Conservation (phyloP, 2,329 filamentous ascomycete species). For the Hymenoscyphus salicellus region DNA sequence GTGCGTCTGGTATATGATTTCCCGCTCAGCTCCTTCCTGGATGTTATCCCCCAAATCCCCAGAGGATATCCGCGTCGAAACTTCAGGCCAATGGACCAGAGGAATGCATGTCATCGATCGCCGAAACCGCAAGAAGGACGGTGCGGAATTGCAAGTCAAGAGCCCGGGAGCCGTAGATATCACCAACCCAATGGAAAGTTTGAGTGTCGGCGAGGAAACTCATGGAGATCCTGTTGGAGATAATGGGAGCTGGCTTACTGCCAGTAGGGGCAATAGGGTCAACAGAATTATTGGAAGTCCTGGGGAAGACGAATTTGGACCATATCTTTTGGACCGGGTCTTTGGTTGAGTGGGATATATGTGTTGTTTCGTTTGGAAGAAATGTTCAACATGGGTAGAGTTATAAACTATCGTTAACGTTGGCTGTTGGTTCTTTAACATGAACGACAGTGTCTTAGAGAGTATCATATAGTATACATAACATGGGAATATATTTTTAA, state of each 20-base stretch:
- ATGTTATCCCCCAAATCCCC: constrained; percentile 51
- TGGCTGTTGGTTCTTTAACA: background rate
- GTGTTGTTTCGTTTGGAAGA: background rate
- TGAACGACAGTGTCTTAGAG: background rate
- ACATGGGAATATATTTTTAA: background rate
- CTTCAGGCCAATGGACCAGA: constrained; percentile 87
- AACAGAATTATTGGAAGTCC: constrained; percentile 69
- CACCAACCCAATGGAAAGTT: constrained; percentile 38
- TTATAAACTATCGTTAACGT: background rate
- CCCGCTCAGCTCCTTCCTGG: constrained; percentile 57
- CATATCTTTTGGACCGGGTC: constrained; percentile 61
- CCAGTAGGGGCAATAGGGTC: constrained; percentile 73
- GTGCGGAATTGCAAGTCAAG: constrained; percentile 33
- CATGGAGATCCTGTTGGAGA: constrained; percentile 66
- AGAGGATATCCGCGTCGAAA: constrained; percentile 88
- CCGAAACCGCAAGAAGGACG: constrained; percentile 54
- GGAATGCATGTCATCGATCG: constrained; percentile 87
- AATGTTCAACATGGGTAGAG: background rate
- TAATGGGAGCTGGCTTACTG: constrained; percentile 71
- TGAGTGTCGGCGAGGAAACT: constrained; percentile 42
- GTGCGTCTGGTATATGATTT: constrained; percentile 75
- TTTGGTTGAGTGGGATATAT: constrained; percentile 20
- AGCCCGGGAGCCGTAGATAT: constrained; percentile 36
- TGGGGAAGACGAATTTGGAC: constrained; percentile 64
- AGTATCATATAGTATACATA: background rate